Conservation (phyloP, 2,329 filamentous ascomycete species). For the Colletotrichum neosansevieriae region DNA sequence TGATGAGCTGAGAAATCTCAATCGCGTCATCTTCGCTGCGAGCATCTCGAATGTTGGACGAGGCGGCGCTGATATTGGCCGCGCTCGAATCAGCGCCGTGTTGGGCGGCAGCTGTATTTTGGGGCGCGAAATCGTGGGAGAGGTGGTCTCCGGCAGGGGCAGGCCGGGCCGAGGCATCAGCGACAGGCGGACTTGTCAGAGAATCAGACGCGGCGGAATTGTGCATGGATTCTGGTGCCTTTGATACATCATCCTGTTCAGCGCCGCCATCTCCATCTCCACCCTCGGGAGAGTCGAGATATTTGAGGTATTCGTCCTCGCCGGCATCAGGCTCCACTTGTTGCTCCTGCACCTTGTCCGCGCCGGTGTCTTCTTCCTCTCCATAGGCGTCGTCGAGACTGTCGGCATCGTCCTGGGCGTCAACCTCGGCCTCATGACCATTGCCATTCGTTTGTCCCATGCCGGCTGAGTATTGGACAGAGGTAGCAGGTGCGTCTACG, state of each 20-base stretch:
- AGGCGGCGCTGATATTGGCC: constrained; percentile 43
- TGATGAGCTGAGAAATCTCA: constrained; percentile 57
- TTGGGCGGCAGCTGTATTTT: constrained; percentile 44
- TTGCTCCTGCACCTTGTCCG: constrained; percentile 46
- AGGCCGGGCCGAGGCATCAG: constrained; percentile 48
- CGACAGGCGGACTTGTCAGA: constrained; percentile 48
- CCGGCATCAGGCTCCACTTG: constrained; percentile 45
- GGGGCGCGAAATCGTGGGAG: constrained; percentile 18
- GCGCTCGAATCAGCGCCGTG: constrained; percentile 45
- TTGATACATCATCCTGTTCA: constrained; percentile 56
- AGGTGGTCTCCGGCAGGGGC: constrained; percentile 42
- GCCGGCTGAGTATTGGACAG: not conserved
- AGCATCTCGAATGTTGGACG: constrained; percentile 43
- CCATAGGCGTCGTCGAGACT: constrained; percentile 62
- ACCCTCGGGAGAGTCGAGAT: constrained; percentile 61
- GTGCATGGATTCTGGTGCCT: constrained; percentile 58
- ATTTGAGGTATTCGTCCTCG: constrained; percentile 65
- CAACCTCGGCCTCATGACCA: constrained; percentile 45
- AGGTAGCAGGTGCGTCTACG: constrained; percentile 43
- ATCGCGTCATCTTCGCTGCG: constrained; percentile 47
- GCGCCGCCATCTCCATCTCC: constrained; percentile 49
- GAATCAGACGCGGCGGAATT: constrained; percentile 55
- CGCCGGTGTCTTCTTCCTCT: constrained; percentile 49
- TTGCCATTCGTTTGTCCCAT: constrained; percentile 34
- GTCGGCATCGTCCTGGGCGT: constrained; percentile 50